Percentiles rank a stretch among this genome's conserved stretches.
These are phyloP conservation scores for Lactifluus pinguis DNA, from an alignment of 768 basidiomycete species.

Conservation along the genomic window DNA sequence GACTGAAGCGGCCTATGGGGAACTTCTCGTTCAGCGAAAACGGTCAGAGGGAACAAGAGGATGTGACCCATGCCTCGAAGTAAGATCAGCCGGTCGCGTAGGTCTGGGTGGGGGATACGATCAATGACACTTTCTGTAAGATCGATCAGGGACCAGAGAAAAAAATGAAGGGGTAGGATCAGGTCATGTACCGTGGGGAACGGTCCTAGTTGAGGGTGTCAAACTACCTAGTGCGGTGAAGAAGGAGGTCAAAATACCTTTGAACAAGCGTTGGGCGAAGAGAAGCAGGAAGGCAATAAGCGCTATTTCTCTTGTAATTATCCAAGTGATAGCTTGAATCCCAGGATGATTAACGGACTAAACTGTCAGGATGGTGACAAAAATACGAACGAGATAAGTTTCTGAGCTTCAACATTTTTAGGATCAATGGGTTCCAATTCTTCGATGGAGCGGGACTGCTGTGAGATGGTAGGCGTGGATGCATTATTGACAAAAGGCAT, in stretches of 20 bases:
- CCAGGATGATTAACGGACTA: neutral
- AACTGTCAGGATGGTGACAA: neutral
- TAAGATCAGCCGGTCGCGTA: conserved; percentile 87
- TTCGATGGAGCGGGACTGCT: conserved; percentile 25
- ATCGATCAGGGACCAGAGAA: neutral
- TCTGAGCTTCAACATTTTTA: conserved; percentile 70
- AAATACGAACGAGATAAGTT: conserved; percentile 60
- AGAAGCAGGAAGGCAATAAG: conserved; percentile 83
- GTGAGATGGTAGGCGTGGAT: conserved; percentile 24
- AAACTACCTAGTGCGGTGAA: neutral
- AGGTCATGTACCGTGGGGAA: conserved; percentile 63
- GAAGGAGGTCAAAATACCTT: conserved; percentile 35
- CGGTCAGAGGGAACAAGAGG: neutral
- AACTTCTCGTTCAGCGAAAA: neutral
- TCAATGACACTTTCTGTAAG: conserved; percentile 81
- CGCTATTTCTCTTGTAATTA: conserved; percentile 77
- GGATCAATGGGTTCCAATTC: conserved; percentile 60
- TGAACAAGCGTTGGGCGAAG: conserved; percentile 85
- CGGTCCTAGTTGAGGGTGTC: conserved; percentile 35
- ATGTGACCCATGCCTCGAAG: conserved; percentile 47
- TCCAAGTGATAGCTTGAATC: conserved; percentile 74
- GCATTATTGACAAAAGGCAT: conserved; percentile 35
- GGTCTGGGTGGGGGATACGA: conserved; percentile 77
- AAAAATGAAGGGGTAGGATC: neutral
- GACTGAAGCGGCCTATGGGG: conserved; percentile 57